Conservation (phyloP, 176 grass and related monocot species). For the Thalia dealbata region DNA sequence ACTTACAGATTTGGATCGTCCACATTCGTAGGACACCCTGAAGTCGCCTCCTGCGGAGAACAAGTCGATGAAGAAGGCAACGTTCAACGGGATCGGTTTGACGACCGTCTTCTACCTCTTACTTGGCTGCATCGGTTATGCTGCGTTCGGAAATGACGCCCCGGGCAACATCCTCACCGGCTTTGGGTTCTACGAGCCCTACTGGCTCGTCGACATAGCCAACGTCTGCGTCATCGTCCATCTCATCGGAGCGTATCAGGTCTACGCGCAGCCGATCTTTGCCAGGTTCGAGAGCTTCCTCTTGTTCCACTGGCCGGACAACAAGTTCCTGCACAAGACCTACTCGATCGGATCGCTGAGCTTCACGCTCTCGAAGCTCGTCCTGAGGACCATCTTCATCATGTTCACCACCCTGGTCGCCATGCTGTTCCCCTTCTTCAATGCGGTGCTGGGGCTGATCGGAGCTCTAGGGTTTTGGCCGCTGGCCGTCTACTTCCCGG, state of each 20-base stretch:
- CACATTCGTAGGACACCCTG: constrained; percentile 71
- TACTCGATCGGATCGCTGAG: constrained; percentile 43
- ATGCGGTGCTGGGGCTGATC: constrained; percentile 81
- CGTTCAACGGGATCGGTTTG: constrained; percentile 41
- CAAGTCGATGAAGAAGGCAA: constrained; percentile 69
- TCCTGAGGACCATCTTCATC: constrained; percentile 70
- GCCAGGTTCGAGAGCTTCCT: constrained; percentile 67
- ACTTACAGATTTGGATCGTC: too few relatives aligned
- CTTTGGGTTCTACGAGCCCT: constrained; percentile 81
- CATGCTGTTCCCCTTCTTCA: constrained; percentile 87
- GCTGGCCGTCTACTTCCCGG: constrained; percentile 92
- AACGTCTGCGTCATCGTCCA: constrained; percentile 89
- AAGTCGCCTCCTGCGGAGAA: constrained; percentile 71
- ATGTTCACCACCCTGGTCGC: constrained; percentile 85
- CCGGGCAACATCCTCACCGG: constrained; percentile 77
- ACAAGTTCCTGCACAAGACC: constrained; percentile 71
- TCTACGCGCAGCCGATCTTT: constrained; percentile 94
- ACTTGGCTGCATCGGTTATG: constrained; percentile 70
- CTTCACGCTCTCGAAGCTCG: constrained; percentile 62
- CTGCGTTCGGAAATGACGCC: constrained; percentile 70
- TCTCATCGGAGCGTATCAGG: constrained; percentile 91
- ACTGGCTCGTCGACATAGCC: constrained; percentile 90
- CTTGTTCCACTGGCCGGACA: constrained; percentile 55
- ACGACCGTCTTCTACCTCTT: constrained; percentile 89
- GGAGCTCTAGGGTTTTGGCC: constrained; percentile 93